Conservation (phyloP, 345 rosid genomes). For the Psidium friedrichsthalianum region DNA sequence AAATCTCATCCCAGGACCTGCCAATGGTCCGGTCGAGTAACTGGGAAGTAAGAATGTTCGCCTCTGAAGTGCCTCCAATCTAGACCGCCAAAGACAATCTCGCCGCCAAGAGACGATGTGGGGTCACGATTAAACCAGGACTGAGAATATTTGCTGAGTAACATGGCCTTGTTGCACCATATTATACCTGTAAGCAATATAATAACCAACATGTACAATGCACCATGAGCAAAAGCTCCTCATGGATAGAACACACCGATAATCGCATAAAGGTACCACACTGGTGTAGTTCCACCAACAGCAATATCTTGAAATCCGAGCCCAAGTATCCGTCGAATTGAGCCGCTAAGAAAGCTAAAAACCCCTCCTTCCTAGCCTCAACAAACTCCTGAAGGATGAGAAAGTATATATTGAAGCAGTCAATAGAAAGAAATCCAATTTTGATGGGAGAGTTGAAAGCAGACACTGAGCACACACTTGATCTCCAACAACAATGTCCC, state of each 20-base stretch:
- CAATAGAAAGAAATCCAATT: background rate
- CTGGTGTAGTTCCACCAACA: constrained; percentile 31
- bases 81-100: constrained; percentile 54
- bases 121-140: constrained; percentile 44
- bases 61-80: constrained; percentile 53
- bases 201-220: background rate
- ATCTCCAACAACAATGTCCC: constrained; percentile 24
- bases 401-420: background rate
- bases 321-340: constrained; percentile 44
- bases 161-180: constrained; percentile 43
- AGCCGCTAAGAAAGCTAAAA: constrained; percentile 21
- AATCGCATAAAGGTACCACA: constrained; percentile 27
- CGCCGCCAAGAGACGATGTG: constrained; percentile 26
- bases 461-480: constrained; percentile 22
- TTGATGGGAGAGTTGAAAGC: background rate
- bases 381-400: constrained; percentile 30
- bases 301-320: constrained; percentile 29
- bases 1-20: constrained; percentile 18
- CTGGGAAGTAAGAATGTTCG: constrained; percentile 36
- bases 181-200: constrained; percentile 24
- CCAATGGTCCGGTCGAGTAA: constrained; percentile 35
- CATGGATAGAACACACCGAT: background rate
- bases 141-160: constrained; percentile 30
- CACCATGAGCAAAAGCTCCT: background rate
- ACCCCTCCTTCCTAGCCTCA: constrained; percentile 40